phyloP scores from a whole-genome alignment of 2,329 filamentous ascomycete species.

The Microsporum ferrugineum region DNA sequence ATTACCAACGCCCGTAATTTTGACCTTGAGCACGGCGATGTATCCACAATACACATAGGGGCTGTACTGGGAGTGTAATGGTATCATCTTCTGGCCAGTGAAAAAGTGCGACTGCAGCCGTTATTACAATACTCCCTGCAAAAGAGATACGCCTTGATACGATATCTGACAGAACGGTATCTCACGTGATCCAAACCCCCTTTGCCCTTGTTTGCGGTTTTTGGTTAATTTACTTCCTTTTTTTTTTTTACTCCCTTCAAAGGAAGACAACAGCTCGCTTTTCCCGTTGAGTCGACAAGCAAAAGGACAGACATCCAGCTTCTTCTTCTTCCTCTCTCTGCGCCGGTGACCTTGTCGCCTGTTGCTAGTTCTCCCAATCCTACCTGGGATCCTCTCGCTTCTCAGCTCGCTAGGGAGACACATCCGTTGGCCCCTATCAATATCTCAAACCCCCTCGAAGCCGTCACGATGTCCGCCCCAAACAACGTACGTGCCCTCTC shows the following conservation, averaged over 20 bases:
- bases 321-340: neutral
- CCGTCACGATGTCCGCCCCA: constrained; percentile 43
- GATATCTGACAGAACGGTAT: neutral
- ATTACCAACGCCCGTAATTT: neutral
- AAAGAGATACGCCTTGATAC: neutral
- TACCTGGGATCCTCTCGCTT: neutral
- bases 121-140: neutral
- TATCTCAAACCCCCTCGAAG: neutral
- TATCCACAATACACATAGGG: neutral
- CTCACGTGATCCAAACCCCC: neutral
- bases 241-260: neutral
- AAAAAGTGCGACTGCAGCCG: neutral
- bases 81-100: neutral
- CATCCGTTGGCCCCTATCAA: neutral
- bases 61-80: neutral
- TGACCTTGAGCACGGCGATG: neutral
- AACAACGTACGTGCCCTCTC: constrained; percentile 39
- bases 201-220: neutral
- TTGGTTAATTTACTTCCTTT: neutral
- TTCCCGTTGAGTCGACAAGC: neutral
- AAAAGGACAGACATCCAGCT: neutral
- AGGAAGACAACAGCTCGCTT: neutral
- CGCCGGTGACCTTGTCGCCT: neutral
- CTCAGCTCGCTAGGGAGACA: neutral
- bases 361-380: neutral